Evolutionary conservation across 225 moss, liverwort and hornwort species (phyloP).

Genomic region (Bryoerythrophyllum caledonicum): DNA sequence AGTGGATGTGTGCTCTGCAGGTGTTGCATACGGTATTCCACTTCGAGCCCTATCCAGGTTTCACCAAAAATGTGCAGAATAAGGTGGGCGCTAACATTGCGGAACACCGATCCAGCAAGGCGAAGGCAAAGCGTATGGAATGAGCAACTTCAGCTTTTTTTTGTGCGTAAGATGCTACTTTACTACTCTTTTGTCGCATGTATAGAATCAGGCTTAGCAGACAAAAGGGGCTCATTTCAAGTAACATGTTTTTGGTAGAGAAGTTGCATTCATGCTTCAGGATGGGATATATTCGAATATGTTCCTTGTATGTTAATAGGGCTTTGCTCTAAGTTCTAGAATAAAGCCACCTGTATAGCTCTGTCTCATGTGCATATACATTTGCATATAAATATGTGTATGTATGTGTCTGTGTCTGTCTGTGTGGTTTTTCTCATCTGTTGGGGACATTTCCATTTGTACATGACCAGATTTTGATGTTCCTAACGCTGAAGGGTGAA

Average conservation of each 20-base stretch:
- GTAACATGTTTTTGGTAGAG: background rate
- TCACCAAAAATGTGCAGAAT: conserved; percentile 53
- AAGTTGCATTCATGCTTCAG: conserved; percentile 4
- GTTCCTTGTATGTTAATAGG: conserved; percentile 10
- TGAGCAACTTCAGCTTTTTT: conserved; percentile 16
- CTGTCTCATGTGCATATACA: background rate
- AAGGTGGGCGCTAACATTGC: conserved; percentile 55
- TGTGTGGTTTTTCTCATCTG: too few relatives aligned
- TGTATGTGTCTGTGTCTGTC: background rate
- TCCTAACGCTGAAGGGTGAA: too few relatives aligned
- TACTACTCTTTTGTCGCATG: conserved; percentile 2
- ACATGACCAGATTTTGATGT: too few relatives aligned
- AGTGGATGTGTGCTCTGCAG: conserved; percentile 40
- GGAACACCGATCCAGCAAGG: conserved; percentile 48
- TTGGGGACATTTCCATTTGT: too few relatives aligned
- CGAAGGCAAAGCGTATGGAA: conserved; percentile 48
- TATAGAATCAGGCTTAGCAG: background rate
- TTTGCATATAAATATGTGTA: background rate
- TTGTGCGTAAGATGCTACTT: background rate
- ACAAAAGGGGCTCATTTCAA: background rate
- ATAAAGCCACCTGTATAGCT: conserved; percentile 10
- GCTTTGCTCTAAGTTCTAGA: background rate
- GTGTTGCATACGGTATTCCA: conserved; percentile 51
- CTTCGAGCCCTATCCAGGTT: conserved; percentile 83
- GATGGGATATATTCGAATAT: background rate